Base-by-base conservation (phyloP, 2,329 filamentous ascomycete species). In the Verticillium tricorpus region DNA sequence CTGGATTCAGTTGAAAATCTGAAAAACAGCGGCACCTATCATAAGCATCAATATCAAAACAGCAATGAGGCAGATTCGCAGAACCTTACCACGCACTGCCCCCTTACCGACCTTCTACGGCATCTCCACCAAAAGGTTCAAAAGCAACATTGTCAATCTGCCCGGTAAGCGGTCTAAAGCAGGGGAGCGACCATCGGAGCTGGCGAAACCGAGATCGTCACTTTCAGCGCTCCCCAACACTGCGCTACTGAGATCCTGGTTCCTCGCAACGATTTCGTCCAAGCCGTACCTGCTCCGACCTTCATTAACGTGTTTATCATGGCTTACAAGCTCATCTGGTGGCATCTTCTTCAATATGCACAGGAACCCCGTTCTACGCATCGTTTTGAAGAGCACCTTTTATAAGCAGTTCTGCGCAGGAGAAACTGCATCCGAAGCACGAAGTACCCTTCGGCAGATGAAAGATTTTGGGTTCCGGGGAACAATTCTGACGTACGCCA, bases 331-430 rank as follows among this genome's bases (percentile, higher is more conserved):
- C 19, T 19, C 45, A 5, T 22, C 45, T 52, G 45, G 45, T 19
- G 45, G 45, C n/a, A 25, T 52, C 11, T 58, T 76, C 0, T 66
- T 77, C 68, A 78, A 78, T 64, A 74, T 83, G 15, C 80, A 85
- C 56, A 74, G 74, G 40, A 86, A 86, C 66, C 77, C 78, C 0
- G 19, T 85, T 0, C 71, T 85, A 12, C 72, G 76, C 25, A 69
- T 72, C 11, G 62, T 85, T 3, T 72, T 86, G 7, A 81, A 80
- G 67, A 74, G 78, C 61, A 84, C 82, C 0, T 83, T 81, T 2
- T 80, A 73, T 67, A 81, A 82, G 35, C 84, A 86, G 60, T 86
- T 85, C 70, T 86, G 84, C 65, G 80, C 80, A 0, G 84, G 84
- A 1, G 80, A 81, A 67, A 80, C 77, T 25, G 71, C 73, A 14